Conservation (phyloP, 805 yeast species). For the Wickerhamiella parazyma region DNA sequence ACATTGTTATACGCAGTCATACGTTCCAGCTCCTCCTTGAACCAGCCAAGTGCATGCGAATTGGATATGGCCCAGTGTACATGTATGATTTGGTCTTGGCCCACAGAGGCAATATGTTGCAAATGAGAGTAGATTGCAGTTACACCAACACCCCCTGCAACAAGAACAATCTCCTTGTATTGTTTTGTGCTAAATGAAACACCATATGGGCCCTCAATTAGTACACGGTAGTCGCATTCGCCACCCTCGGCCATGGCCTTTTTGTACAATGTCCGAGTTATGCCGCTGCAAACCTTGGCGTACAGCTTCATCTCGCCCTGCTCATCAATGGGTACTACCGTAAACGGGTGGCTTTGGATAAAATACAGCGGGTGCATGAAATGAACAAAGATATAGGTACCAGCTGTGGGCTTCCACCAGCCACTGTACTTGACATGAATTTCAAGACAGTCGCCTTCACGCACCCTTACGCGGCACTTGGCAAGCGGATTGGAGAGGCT, state of each 20-base stretch:
- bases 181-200: slow-evolving; percentile 25
- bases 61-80: slow-evolving; percentile 57
- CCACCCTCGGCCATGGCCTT: slow-evolving; percentile 28
- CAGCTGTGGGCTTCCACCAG: slow-evolving; percentile 39
- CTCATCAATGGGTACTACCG: slow-evolving; percentile 22
- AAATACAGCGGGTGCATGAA: too few relatives aligned
- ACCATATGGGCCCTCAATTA: slow-evolving; percentile 56
- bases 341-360: slow-evolving; percentile 72
- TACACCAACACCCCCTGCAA: slow-evolving; percentile 51
- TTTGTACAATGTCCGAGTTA: slow-evolving; percentile 30
- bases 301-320: slow-evolving; percentile 16
- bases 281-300: slow-evolving; percentile 34
- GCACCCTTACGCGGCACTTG: slow-evolving; percentile 15
- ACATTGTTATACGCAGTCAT: slow-evolving; percentile 17
- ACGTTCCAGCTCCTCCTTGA: slow-evolving; percentile 30
- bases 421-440: slow-evolving; percentile 29
- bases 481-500: slow-evolving; percentile 36
- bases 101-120: slow-evolving; percentile 18
- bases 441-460: slow-evolving; percentile 14
- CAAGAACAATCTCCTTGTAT: slow-evolving; percentile 29
- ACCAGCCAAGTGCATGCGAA: slow-evolving; percentile 38
- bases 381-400: slow-evolving; percentile 43
- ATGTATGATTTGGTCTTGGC: slow-evolving; percentile 17
- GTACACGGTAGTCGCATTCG: slow-evolving; percentile 23
- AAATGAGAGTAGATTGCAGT: slow-evolving; percentile 40